phyloP scores from a whole-genome alignment of 495 filamentous ascomycete genomes.

The Aeminium ludgeri region DNA sequence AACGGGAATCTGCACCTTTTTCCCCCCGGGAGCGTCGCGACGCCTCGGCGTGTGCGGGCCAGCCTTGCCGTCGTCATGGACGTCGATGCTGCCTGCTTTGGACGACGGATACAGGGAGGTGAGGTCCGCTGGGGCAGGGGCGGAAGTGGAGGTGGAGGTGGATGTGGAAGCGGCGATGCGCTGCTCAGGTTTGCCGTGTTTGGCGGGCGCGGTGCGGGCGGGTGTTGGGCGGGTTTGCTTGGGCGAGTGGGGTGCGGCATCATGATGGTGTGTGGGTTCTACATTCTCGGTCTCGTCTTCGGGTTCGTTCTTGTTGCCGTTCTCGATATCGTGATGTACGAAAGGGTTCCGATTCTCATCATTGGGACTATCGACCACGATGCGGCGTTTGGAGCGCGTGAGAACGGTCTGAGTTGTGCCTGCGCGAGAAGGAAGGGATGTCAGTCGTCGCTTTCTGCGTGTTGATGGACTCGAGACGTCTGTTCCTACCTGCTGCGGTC shows the following conservation, averaged over 20 bases:
- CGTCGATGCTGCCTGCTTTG: too few species aligned
- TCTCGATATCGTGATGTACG: conserved; percentile 19
- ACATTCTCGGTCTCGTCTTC: too few species aligned
- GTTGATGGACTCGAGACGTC: not conserved
- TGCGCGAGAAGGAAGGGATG: too few species aligned
- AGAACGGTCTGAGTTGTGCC: conserved; percentile 16
- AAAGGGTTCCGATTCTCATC: conserved; percentile 41
- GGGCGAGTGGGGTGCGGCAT: too few species aligned
- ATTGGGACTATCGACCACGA: conserved; percentile 28
- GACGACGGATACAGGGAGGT: too few species aligned
- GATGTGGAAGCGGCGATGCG: conserved; percentile 18
- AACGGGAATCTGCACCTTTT: conserved; percentile 39
- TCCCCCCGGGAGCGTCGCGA: conserved; percentile 45
- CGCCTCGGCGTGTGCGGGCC: conserved; percentile 51
- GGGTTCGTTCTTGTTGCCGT: conserved; percentile 21
- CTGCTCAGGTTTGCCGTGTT: conserved; percentile 19
- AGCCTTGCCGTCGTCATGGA: conserved; percentile 6
- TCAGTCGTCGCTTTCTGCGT: not conserved
- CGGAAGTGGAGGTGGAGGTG: conserved; percentile 21
- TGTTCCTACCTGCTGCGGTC: conserved; percentile 7
- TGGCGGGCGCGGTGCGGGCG: conserved; percentile 15
- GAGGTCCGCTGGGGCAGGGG: too few species aligned
- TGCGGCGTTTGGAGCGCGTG: conserved; percentile 47
- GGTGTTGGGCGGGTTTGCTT: not conserved
- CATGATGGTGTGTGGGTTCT: too few species aligned